Conservation (phyloP, 495 filamentous ascomycete genomes). For the Aspergillus taichungensis region DNA sequence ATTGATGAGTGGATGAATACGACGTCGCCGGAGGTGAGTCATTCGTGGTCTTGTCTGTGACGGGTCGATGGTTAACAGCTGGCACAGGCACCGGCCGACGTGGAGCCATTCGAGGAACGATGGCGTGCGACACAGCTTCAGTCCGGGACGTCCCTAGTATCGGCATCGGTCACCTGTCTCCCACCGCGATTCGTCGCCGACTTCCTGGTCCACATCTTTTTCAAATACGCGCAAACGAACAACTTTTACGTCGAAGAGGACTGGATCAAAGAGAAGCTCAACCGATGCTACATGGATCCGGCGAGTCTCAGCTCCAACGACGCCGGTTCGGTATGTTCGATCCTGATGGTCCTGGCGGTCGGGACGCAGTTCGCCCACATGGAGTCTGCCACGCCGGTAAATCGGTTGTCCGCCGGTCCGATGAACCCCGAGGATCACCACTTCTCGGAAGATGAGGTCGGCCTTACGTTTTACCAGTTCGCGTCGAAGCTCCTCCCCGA, state of each 20-base stretch:
- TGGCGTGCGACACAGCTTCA: constrained; percentile 43
- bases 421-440: constrained; percentile 30
- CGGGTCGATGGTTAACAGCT: constrained; percentile 3
- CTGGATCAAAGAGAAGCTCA: constrained; percentile 38
- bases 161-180: constrained; percentile 35
- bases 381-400: constrained; percentile 36
- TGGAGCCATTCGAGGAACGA: constrained; percentile 38
- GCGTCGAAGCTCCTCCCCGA: constrained; percentile 43
- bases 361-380: constrained; percentile 49
- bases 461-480: constrained; percentile 44
- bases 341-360: constrained; percentile 43
- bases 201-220: constrained; percentile 43
- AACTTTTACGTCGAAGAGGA: constrained; percentile 44
- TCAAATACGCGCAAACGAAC: constrained; percentile 46
- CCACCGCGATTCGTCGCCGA: constrained; percentile 44
- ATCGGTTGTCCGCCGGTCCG: constrained; percentile 22
- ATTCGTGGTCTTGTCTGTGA: neutral
- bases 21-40: constrained; percentile 32
- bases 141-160: constrained; percentile 31
- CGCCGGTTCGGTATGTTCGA: constrained; percentile 36
- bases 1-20: constrained; percentile 43
- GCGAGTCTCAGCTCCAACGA: constrained; percentile 36
- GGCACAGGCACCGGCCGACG: constrained; percentile 29
- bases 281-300: constrained; percentile 36
- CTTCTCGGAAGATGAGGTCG: constrained; percentile 44